Conservation (phyloP, 2,329 filamentous ascomycete species). For the Fusarium incarnatum region DNA sequence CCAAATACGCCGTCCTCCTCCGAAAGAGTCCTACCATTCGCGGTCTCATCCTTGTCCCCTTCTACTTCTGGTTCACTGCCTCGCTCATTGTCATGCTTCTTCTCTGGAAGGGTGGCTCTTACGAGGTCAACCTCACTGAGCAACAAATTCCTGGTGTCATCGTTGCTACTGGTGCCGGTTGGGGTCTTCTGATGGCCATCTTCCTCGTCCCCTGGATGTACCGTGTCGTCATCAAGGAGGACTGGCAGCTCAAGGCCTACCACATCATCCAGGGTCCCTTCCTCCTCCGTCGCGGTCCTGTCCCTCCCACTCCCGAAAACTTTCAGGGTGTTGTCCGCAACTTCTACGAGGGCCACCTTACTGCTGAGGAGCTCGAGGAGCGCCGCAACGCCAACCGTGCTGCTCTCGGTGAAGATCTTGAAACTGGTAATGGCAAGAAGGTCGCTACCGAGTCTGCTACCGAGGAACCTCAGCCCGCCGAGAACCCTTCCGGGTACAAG, state of each 20-base stretch:
- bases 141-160: constrained; percentile 64
- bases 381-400: constrained; percentile 48
- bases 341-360: constrained; percentile 68
- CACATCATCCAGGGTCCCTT: constrained; percentile 66
- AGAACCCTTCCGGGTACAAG: constrained; percentile 48
- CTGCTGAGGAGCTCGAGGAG: constrained; percentile 63
- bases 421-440: constrained; percentile 48
- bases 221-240: constrained; percentile 67
- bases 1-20: constrained; percentile 67
- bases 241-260: constrained; percentile 69
- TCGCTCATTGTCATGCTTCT: constrained; percentile 70
- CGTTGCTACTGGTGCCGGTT: constrained; percentile 63
- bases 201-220: constrained; percentile 72
- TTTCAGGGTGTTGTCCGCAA: constrained; percentile 59
- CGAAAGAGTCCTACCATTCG: constrained; percentile 64
- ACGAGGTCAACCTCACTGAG: constrained; percentile 60
- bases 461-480: constrained; percentile 65
- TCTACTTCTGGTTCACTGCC: constrained; percentile 68
- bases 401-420: constrained; percentile 35
- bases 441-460: constrained; percentile 53
- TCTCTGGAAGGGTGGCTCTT: constrained; percentile 64
- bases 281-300: constrained; percentile 57
- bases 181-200: constrained; percentile 60
- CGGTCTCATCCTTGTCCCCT: constrained; percentile 64
- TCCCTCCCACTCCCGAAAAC: constrained; percentile 57